Evolutionary conservation across 129 eudicot species (phyloP).

Genomic region (Pittosporum tobira): DNA sequence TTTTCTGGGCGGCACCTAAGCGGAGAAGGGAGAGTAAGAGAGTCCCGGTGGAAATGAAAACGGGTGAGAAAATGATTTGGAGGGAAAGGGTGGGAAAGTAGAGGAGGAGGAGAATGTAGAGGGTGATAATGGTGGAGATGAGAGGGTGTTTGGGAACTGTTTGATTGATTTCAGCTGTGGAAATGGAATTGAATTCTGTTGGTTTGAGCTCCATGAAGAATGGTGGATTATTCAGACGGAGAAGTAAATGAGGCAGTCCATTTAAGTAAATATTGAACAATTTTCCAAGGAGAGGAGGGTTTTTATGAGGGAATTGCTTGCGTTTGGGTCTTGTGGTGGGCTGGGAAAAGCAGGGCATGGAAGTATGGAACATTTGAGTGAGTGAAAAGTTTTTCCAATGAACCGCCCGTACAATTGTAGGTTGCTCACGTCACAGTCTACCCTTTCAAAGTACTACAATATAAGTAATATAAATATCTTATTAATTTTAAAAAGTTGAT

Average conservation of each 20-base stretch:
- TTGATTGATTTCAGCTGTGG: constrained; percentile 6
- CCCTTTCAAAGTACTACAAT: too few relatives aligned
- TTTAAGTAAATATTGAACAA: too few relatives aligned
- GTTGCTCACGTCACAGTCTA: too few relatives aligned
- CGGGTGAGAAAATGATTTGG: constrained; percentile 41
- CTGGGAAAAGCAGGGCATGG: too few relatives aligned
- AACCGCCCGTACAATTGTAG: too few relatives aligned
- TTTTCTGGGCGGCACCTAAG: constrained; percentile 41
- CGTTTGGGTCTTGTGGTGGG: constrained; percentile 8
- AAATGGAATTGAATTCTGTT: constrained; percentile 19
- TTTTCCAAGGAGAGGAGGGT: too few relatives aligned
- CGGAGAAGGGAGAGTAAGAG: constrained; percentile 53
- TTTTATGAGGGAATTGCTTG: constrained; percentile 2
- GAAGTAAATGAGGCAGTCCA: too few relatives aligned
- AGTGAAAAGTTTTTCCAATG: background rate
- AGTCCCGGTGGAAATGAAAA: constrained; percentile 41
- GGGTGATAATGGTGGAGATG: constrained; percentile 45
- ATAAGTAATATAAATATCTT: too few relatives aligned
- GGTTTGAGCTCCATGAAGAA: constrained; percentile 15
- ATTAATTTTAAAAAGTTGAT: too few relatives aligned
- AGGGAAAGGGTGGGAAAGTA: constrained; percentile 48
- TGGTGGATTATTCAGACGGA: background rate
- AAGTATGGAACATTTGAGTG: too few relatives aligned
- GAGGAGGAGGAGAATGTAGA: constrained; percentile 48
- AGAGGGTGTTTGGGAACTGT: constrained; percentile 35